A percentile compares a stretch with the other conserved stretches of the same genome.
phyloP scores from a whole-genome alignment of 2,329 filamentous ascomycete genomes.

The Xylariaceae sp. region DNA sequence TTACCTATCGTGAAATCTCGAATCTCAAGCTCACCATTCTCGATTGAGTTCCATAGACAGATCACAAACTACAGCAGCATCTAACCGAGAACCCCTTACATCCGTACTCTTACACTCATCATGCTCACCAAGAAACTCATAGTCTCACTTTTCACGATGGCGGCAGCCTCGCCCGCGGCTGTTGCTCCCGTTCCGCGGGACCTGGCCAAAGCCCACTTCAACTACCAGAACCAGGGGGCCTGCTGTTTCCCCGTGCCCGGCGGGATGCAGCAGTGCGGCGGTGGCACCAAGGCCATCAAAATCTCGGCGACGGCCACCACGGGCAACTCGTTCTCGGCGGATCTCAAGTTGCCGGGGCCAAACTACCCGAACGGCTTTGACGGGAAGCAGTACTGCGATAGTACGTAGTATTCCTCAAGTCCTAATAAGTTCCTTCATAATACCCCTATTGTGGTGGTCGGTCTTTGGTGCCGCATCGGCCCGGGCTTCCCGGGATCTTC shows the following conservation, averaged over 20 bases:
- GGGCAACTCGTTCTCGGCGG: not conserved
- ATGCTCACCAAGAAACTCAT: not conserved
- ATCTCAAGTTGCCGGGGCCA: not conserved
- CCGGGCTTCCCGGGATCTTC: no score
- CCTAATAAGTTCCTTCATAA: not conserved
- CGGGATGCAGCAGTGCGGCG: not conserved
- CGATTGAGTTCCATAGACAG: not conserved
- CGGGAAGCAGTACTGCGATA: not conserved
- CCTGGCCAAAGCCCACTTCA: not conserved
- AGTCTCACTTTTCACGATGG: not conserved
- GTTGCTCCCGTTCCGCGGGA: not conserved
- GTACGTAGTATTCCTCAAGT: not conserved
- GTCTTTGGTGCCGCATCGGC: no score
- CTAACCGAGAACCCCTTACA: not conserved
- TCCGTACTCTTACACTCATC: not conserved
- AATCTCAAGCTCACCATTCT: not conserved
- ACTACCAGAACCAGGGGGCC: not conserved
- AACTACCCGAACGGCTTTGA: not conserved
- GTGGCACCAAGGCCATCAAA: not conserved
- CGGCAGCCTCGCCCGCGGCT: not conserved
- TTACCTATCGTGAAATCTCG: not conserved
- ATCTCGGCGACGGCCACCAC: not conserved
- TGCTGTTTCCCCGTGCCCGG: not conserved
- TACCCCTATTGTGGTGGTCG: no score
- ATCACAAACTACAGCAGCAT: not conserved